These are phyloP conservation scores for Stipa capillata DNA, from an alignment of 176 grass and related monocot genomes.

Conservation along the genomic window DNA sequence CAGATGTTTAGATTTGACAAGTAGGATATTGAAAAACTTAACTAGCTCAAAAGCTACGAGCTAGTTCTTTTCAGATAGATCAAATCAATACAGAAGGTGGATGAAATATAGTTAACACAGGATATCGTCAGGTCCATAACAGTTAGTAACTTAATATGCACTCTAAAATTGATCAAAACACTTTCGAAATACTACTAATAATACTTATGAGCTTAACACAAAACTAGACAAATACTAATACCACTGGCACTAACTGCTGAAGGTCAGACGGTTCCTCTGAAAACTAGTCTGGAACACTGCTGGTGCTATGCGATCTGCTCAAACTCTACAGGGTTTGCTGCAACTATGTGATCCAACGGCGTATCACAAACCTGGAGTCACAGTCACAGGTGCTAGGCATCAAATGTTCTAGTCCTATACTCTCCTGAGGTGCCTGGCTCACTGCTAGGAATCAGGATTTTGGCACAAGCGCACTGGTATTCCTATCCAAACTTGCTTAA, in stretches of 20 bases:
- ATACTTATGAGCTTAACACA: not conserved
- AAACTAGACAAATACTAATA: not conserved
- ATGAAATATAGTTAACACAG: not conserved
- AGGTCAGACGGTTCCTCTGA: not conserved
- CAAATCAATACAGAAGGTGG: no score
- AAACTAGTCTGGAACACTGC: not conserved
- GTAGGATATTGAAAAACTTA: not conserved
- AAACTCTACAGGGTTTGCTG: not conserved
- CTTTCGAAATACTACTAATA: no score
- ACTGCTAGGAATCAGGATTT: not conserved
- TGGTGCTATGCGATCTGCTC: not conserved
- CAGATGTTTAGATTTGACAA: not conserved
- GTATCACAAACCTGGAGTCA: not conserved
- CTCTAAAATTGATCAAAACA: no score
- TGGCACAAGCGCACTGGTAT: not conserved
- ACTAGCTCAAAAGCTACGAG: not conserved
- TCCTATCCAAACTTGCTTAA: not conserved
- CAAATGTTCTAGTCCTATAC: not conserved
- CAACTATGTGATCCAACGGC: not conserved
- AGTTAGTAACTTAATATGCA: no score
- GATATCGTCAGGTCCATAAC: not conserved
- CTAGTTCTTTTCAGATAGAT: no score
- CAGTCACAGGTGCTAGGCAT: not conserved
- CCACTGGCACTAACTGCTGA: not conserved
- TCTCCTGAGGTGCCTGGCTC: not conserved